phyloP scores from a whole-genome alignment of 2,329 filamentous ascomycete genomes.

The Emericellopsis atlantica region DNA sequence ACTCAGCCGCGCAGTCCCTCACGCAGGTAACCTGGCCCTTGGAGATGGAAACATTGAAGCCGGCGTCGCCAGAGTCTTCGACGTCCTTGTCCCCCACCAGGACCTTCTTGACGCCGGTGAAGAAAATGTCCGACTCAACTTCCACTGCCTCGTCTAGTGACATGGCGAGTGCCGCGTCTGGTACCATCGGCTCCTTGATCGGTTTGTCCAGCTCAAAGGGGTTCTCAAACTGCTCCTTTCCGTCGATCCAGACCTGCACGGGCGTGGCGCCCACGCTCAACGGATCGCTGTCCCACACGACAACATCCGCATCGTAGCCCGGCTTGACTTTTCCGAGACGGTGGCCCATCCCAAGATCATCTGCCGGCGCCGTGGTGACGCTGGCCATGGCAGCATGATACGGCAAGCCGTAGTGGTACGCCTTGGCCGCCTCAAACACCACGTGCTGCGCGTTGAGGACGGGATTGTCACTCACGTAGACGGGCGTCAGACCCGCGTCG shows the following conservation, averaged over 20 bases:
- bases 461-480: slow-evolving; percentile 61
- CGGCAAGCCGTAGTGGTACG: slow-evolving; percentile 44
- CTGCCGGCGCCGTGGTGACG: slow-evolving; percentile 46
- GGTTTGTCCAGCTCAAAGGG: slow-evolving; percentile 40
- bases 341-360: slow-evolving; percentile 42
- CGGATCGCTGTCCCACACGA: slow-evolving; percentile 49
- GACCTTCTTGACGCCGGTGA: slow-evolving; percentile 42
- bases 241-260: slow-evolving; percentile 52
- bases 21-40: slow-evolving; percentile 43
- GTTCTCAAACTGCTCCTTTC: slow-evolving; percentile 40
- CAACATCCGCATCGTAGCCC: slow-evolving; percentile 36
- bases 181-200: slow-evolving; percentile 28
- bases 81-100: slow-evolving; percentile 31
- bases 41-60: slow-evolving; percentile 35
- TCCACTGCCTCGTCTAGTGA: slow-evolving; percentile 15
- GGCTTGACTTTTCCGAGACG: slow-evolving; percentile 47
- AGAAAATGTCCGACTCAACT: slow-evolving; percentile 35
- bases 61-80: slow-evolving; percentile 16
- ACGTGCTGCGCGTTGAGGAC: slow-evolving; percentile 59
- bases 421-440: slow-evolving; percentile 51
- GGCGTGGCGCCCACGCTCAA: slow-evolving; percentile 46
- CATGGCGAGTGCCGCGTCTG: slow-evolving; percentile 22
- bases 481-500: slow-evolving; percentile 50
- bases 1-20: slow-evolving; percentile 34
- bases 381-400: slow-evolving; percentile 46